Conservation (phyloP, 805 yeast genomes). For the Yarrowia bubula region DNA sequence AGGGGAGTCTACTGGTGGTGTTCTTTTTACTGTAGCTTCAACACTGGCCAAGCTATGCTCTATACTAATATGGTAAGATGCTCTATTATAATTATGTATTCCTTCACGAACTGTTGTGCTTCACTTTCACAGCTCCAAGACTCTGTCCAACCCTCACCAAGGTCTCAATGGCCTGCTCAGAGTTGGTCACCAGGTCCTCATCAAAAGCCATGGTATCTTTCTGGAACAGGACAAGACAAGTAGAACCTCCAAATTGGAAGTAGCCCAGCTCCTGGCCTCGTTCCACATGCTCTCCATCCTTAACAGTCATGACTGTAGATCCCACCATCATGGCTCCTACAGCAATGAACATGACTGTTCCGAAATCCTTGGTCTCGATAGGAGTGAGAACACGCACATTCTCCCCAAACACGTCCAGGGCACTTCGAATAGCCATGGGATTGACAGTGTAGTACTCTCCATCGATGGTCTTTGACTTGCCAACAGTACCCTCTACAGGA, state of each 20-base stretch:
- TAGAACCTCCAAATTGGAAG: conserved; percentile 95
- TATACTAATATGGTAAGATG: no score
- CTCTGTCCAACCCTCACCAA: conserved; percentile 80
- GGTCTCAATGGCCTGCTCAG: conserved; percentile 71
- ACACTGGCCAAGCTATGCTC: no score
- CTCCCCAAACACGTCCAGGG: conserved; percentile 88
- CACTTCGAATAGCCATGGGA: conserved; percentile 93
- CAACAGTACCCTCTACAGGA: conserved; percentile 75
- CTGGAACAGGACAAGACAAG: conserved; percentile 68
- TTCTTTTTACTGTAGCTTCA: no score
- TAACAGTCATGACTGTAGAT: conserved; percentile 68
- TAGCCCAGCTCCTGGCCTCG: conserved; percentile 88
- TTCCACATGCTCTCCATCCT: conserved; percentile 54
- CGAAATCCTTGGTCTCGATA: conserved; percentile 72
- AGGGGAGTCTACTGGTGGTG: no score
- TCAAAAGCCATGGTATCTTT: conserved; percentile 52
- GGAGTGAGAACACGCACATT: conserved; percentile 79
- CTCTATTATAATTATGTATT: no score
- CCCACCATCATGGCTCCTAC: conserved; percentile 99
- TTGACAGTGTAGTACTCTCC: conserved; percentile 96
- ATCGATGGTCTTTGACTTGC: conserved; percentile 63
- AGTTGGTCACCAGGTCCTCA: conserved; percentile 67
- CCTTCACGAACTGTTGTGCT: no score
- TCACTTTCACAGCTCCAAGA: neutral
- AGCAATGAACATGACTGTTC: conserved; percentile 70